Conservation (phyloP, 768 basidiomycete species). For the Boletus insuetus region DNA sequence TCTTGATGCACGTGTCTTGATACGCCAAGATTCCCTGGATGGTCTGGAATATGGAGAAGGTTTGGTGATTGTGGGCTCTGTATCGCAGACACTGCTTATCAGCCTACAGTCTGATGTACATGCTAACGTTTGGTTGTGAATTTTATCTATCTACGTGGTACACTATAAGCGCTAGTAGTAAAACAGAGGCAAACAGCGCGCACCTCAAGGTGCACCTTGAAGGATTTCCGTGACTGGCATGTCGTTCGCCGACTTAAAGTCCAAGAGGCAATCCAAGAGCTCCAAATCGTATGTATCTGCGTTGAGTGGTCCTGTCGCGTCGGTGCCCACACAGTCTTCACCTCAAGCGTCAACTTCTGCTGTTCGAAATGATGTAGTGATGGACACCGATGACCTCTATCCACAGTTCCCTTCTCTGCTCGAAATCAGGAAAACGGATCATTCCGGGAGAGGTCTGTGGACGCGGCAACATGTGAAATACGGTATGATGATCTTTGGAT, state of each 20-base stretch:
- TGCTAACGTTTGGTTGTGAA: no score
- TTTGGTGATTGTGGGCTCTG: no score
- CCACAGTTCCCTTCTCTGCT: constrained; percentile 38
- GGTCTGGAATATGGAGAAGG: no score
- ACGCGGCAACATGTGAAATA: constrained; percentile 33
- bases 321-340: constrained; percentile 25
- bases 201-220: no score
- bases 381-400: constrained; percentile 17
- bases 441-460: constrained; percentile 49
- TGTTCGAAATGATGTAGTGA: neutral
- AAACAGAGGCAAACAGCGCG: constrained; percentile 2
- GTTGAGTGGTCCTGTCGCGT: constrained; percentile 20
- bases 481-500: constrained; percentile 31
- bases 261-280: constrained; percentile 28
- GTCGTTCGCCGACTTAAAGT: constrained; percentile 36
- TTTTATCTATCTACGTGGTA: no score
- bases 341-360: constrained; percentile 14
- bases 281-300: constrained; percentile 37
- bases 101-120: no score
- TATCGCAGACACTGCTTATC: no score
- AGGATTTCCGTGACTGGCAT: constrained; percentile 14
- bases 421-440: constrained; percentile 36
- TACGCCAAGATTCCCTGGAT: no score
- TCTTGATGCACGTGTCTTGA: no score
- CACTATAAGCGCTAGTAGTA: no score